Evolutionary conservation across 2,329 filamentous ascomycete species (phyloP), one percentile per base, ranked within the genome.

Genomic region (Metarhizium anisopliae): DNA sequence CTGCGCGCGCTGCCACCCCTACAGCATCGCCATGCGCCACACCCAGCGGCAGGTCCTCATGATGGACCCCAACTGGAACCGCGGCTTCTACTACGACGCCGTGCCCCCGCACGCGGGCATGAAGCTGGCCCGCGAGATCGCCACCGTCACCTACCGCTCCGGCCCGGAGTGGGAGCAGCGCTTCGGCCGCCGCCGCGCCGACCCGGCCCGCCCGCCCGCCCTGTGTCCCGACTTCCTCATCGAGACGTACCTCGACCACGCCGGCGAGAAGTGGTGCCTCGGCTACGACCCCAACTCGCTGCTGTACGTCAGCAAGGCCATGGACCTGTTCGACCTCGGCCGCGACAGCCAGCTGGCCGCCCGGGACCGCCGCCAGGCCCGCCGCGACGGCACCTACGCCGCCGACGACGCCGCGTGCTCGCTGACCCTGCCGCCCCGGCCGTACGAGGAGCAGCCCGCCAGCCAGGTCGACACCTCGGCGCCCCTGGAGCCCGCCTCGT

Each of bases 21-120:
- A 99, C 75, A 95, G 92, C 70, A 96, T 99, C 68, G 94, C 94
- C 38, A 96, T 99, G 93, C 85, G 94, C 54, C 94, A 99, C 72
- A 96, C 93, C 0, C 94, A 99, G 72, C 85, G 94, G 32, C 94
- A 97, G 74, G 94, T 96, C 1, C 81, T 99, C 51, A 97, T 99
- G 92, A 96, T 96, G 87, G 94, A 99, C 66, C 91, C 92, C 2
- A 91, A 95, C 66, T 99, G 94, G 94, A 89, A 90, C 62, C 84
- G 94, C 40, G 94, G 94, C 2, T 95, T 93, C 74, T 97, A 97
- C 77, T 95, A 96, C 68, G 87, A 86, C 65, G 76, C 78, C 47
- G 84, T 99, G 6, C 94, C 94, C 2, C 94, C 94, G 0, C 94
- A 99, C 67, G 86, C 89, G 0, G 94, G 94, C 52, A 97, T 99